Base-by-base conservation (phyloP, 1,139 yeast species). In the Suhomyces yuchorum region DNA sequence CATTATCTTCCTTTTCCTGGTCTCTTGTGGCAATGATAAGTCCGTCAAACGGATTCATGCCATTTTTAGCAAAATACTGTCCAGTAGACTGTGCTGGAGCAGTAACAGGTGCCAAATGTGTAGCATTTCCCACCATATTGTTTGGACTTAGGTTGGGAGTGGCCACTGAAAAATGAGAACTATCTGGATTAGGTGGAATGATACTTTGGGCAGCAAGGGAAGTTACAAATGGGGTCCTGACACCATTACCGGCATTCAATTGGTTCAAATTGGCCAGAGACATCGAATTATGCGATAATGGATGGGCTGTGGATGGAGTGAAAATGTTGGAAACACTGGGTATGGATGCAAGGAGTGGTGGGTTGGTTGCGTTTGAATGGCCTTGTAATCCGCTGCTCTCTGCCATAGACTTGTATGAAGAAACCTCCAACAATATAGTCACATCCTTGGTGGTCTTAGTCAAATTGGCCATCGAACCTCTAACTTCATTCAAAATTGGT, bases 391-490 rank as follows among this genome's bases (percentile, higher is more conserved):
- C 35, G 20, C 42, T 46, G 3, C 40, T 18, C 4, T 56, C 56
- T 1, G 75, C 58, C 61, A 74, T 68, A 4, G 72, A 53, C 51
- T 70, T 72, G 52, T 73, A 75, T 1, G 78, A 70, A 0, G 78
- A 73, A 5, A 71, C 70, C 60, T 91, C 97, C 41, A 91, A 68
- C 56, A 88, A 74, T 12, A 88, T 83, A 0, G 97, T 91, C 11
- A 92, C 88, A 58, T 92, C 98, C 60, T 92, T 92, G 2, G 97
- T 89, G 4, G 92, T 87, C 53, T 90, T 84, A 0, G 97, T 91
- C 49, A 92, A 71, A 30, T 84, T 81, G 0, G 96, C 89, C 70
- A 92, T 78, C 7, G 88, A 85, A 5, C 89, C 82, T 51, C 97
- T 74, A 3, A 88, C 87, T 49, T 88, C 96, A 56, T 87, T 85